These are phyloP conservation scores for Camellia lanceoleosa DNA, from an alignment of 148 eudicot genomes.

Conservation along the genomic window DNA sequence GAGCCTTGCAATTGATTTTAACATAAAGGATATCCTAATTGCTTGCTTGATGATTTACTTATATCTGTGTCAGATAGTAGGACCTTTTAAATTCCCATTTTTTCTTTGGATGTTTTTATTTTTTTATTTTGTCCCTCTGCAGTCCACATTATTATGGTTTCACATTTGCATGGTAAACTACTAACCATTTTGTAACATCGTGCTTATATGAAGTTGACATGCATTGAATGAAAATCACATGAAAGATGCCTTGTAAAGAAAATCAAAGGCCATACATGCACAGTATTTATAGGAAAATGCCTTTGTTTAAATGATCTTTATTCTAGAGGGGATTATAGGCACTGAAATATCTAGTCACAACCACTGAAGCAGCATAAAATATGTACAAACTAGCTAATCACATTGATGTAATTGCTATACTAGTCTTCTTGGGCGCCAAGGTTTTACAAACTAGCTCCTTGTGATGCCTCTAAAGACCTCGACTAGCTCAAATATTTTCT, in stretches of 20 bases:
- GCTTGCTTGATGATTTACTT: background rate
- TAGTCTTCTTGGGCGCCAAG: background rate
- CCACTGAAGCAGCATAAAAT: background rate
- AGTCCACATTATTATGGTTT: background rate
- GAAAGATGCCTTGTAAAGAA: background rate
- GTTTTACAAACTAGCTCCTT: background rate
- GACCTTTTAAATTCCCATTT: background rate
- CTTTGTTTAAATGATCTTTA: too few relatives aligned
- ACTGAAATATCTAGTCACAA: background rate
- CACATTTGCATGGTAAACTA: background rate
- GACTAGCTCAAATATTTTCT: background rate
- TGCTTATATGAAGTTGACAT: background rate
- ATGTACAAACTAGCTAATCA: background rate
- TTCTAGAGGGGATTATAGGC: background rate
- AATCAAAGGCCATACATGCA: background rate
- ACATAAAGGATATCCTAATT: constrained; percentile 80
- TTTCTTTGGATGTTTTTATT: background rate
- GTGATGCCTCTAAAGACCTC: background rate
- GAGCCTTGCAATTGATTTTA: constrained; percentile 81
- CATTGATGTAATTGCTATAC: too few relatives aligned
- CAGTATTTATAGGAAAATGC: background rate
- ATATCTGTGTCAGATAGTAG: background rate
- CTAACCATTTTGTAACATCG: background rate
- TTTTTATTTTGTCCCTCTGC: background rate
- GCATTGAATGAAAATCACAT: background rate